Base-by-base conservation (phyloP, 805 yeast genomes). In the Metschnikowia cerradonensis region DNA sequence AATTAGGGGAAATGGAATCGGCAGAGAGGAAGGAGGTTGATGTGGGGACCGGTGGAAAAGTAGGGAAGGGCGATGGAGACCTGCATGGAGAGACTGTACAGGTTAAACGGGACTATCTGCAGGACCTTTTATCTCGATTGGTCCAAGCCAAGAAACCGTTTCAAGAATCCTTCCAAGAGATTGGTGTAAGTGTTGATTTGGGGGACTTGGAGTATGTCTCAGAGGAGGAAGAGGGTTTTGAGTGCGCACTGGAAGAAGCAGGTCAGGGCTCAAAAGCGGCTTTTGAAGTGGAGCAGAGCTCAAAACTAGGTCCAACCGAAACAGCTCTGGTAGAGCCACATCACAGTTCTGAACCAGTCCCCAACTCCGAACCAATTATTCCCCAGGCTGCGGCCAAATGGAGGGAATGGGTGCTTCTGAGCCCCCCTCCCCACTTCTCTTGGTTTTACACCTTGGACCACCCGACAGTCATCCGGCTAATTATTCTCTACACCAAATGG, bases 401-500 rank as follows among this genome's bases (percentile, higher is more conserved):
- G 76, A 57, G 76, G 19, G 54, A 60, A 37, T 55, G 54, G 30
- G 62, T 73, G 8, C 53, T 67, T 39, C 47, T 44, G 47, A 59
- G 64, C 10, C 54, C 53, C 38, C 59, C 60, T 0, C 71, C 75
- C 3, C 75, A 75, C 1, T 49, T 65, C 0, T 53, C 62, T 0
- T 57, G 51, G 5, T 61, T 50, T 45, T 60, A 66, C 47, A 52
- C 56, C 38, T 52, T 71, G 5, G 72, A 67, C 32, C 70, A 70
- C 39, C 56, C 68, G 7, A 66, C 70, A 4, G 59, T 64, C 4
- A 64, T 72, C 51, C 70, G 67, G 54, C 61, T 73, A 14, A 50
- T 73, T 19, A 65, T 67, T 1, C 65, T 67, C 51, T 59, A 60
- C 44, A 69, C 76, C 32, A 64, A 66, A 49, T 72, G 77, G 77